Evolutionary conservation across 768 basidiomycete species (phyloP).

Genomic region (Pleurotus eryngii): DNA sequence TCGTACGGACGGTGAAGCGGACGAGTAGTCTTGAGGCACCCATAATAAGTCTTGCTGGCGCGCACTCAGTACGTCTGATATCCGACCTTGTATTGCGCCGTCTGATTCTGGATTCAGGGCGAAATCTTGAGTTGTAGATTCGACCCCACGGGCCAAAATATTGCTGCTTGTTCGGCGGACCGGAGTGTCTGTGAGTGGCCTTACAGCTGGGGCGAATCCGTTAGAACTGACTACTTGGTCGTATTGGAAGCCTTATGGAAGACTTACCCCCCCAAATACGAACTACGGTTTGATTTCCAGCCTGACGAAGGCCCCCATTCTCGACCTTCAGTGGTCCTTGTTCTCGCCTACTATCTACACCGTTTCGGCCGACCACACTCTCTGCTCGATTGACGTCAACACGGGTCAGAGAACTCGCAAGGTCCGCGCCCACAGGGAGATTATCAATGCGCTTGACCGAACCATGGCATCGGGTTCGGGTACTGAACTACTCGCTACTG

Average conservation of each 20-base stretch:
- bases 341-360: constrained; percentile 71
- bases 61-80: constrained; percentile 67
- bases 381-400: constrained; percentile 73
- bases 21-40: constrained; percentile 94
- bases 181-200: constrained; percentile 76
- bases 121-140: constrained; percentile 93
- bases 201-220: not conserved
- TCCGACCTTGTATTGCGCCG: not conserved
- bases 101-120: constrained; percentile 29
- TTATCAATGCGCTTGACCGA: constrained; percentile 87
- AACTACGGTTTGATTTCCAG: constrained; percentile 87
- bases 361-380: constrained; percentile 86
- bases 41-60: constrained; percentile 85
- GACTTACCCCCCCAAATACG: constrained; percentile 88
- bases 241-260: constrained; percentile 71
- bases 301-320: constrained; percentile 86
- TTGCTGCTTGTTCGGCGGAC: constrained; percentile 91
- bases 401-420: constrained; percentile 80
- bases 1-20: constrained; percentile 81
- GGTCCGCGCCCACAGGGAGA: constrained; percentile 86
- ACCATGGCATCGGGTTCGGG: constrained; percentile 84
- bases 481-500: constrained; percentile 81
- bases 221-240: not conserved
- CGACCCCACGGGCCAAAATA: constrained; percentile 89
- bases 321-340: constrained; percentile 90